These are phyloP conservation scores for Boechera retrofracta DNA, from an alignment of 345 rosid genomes.

Conservation along the genomic window DNA sequence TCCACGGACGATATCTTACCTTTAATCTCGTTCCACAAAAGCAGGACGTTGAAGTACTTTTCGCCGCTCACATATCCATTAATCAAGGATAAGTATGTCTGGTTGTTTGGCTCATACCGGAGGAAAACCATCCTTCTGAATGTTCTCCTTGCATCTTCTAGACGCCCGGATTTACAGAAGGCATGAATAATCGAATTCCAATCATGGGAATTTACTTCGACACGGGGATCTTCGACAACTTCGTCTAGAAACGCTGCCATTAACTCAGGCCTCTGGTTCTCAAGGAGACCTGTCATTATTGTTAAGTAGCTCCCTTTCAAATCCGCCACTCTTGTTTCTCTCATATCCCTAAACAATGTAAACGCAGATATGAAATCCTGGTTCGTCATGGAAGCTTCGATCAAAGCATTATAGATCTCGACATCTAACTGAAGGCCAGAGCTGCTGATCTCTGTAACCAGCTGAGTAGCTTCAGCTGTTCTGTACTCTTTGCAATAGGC, in stretches of 20 bases:
- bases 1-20: constrained; percentile 62
- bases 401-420: constrained; percentile 60
- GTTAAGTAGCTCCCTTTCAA: constrained; percentile 85
- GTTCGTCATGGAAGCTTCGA: constrained; percentile 90
- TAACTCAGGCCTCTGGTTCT: constrained; percentile 77
- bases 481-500: constrained; percentile 81
- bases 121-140: constrained; percentile 88
- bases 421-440: constrained; percentile 74
- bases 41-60: constrained; percentile 74
- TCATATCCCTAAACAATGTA: constrained; percentile 89
- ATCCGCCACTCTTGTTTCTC: constrained; percentile 64
- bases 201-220: constrained; percentile 90
- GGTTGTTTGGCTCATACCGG: constrained; percentile 79
- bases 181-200: constrained; percentile 98
- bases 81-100: constrained; percentile 85
- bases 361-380: constrained; percentile 94
- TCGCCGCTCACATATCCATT: constrained; percentile 78
- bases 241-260: constrained; percentile 95
- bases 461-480: constrained; percentile 92
- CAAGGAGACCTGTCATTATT: constrained; percentile 85
- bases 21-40: constrained; percentile 89
- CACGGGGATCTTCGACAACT: constrained; percentile 86
- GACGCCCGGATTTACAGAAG: constrained; percentile 81
- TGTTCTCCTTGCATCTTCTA: constrained; percentile 90
- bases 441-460: constrained; percentile 76